These are phyloP conservation scores for Lenzites betulinus DNA, from an alignment of 768 basidiomycete species.

Conservation along the genomic window DNA sequence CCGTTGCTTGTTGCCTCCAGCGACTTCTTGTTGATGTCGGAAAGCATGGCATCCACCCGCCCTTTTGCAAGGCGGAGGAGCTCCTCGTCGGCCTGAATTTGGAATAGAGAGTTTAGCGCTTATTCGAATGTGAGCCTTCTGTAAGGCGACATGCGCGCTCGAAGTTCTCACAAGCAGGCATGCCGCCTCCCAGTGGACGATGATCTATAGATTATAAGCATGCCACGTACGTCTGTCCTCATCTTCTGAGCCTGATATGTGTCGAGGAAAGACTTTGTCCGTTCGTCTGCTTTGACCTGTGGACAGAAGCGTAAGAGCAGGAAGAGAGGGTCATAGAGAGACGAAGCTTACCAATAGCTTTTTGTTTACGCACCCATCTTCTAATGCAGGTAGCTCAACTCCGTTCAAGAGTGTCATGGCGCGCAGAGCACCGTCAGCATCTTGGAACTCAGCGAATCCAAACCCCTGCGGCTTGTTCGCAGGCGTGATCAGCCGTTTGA, in stretches of 20 bases:
- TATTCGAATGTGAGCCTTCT: not conserved
- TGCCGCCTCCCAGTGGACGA: not conserved
- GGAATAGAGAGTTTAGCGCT: not conserved
- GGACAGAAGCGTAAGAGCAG: slow-evolving; percentile 29
- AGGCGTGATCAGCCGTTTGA: slow-evolving; percentile 91
- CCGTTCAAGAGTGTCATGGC: slow-evolving; percentile 67
- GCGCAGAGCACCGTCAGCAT: slow-evolving; percentile 87
- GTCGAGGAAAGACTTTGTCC: slow-evolving; percentile 86
- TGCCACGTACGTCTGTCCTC: slow-evolving; percentile 70
- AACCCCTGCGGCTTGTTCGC: slow-evolving; percentile 95
- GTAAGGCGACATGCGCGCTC: not conserved
- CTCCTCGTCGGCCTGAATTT: slow-evolving; percentile 67
- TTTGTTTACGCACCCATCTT: slow-evolving; percentile 63
- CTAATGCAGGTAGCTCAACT: slow-evolving; percentile 61
- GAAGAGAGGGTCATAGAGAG: slow-evolving; percentile 15
- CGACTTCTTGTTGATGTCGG: slow-evolving; percentile 70
- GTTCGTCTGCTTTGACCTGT: slow-evolving; percentile 95
- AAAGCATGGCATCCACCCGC: slow-evolving; percentile 64
- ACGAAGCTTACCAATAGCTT: slow-evolving; percentile 62
- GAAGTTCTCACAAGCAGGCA: not conserved
- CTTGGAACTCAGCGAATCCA: slow-evolving; percentile 95
- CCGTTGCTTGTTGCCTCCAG: slow-evolving; percentile 76
- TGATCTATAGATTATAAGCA: not conserved
- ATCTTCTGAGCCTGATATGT: slow-evolving; percentile 81
- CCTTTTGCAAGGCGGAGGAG: slow-evolving; percentile 61